Base-by-base conservation (phyloP, 1,284 basidiomycete genomes). In the Tilletia horrida region DNA sequence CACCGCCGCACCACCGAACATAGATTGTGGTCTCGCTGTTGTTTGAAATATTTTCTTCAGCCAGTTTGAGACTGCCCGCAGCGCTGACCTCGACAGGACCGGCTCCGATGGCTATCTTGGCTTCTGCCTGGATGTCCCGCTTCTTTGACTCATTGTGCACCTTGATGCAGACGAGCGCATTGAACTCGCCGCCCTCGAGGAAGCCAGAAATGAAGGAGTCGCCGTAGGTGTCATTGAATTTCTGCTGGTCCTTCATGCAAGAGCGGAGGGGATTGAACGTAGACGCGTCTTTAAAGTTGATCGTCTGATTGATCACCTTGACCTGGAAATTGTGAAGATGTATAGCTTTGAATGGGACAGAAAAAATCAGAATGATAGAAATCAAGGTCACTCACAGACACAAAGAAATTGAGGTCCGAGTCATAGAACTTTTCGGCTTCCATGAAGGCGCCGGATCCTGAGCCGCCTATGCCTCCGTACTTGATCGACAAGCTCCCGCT, bases 101-200 rank as follows among this genome's bases (percentile, higher is more conserved):
- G 8, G 62, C 62, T 16, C 16, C 25, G 23, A 63, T 14, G n/a
- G 62, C 62, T 16, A 63, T 27, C 25, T 63, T 63, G 40, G 62
- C 62, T 25, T 63, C 42, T 16, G 62, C 62, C n/a, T 44, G 11
- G 13, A 63, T 63, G 21, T 63, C 62, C 8, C 62, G 62, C 45
- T 63, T 63, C 9, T 45, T 44, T 13, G 3, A 21, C 25, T 43
- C 25, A 42, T 63, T 63, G 45, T 63, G 62, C 9, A 63, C 16
- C 16, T 63, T 63, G 25, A 63, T 27, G 42, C 40, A 47, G 45
- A 63, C 45, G 42, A 63, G 25, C 3, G 62, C 62, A 25, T 44
- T 63, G 42, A 63, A 63, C 40, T 63, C 62, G 42, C 62, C 62
- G 13, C 62, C 62, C 42, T 63, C 62, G 42, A 63, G 62, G 40